phyloP scores from a whole-genome alignment of 352 stramenopile species.

The Peronospora tabacina region DNA sequence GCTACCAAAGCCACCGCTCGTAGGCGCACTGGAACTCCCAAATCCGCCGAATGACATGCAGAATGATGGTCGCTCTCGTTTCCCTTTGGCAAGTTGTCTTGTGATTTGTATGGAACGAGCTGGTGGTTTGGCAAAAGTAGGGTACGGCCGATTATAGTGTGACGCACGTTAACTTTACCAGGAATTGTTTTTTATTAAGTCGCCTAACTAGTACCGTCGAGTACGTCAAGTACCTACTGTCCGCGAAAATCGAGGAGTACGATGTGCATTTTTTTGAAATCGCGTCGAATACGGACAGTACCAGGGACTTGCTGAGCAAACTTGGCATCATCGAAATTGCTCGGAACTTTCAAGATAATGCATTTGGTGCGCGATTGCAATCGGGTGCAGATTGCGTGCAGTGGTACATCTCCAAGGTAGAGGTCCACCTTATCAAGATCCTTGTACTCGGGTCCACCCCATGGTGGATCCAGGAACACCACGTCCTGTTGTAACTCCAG shows the following conservation, averaged over 20 bases:
- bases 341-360: slow-evolving; percentile 75
- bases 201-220: neutral
- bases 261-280: slow-evolving; percentile 79
- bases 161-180: slow-evolving; percentile 17
- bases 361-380: slow-evolving; percentile 40
- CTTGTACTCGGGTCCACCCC: slow-evolving; percentile 78
- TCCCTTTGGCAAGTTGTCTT: slow-evolving; percentile 9
- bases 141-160: neutral
- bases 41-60: slow-evolving; percentile 51
- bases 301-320: slow-evolving; percentile 54
- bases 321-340: slow-evolving; percentile 73
- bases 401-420: slow-evolving; percentile 49
- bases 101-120: slow-evolving; percentile 18
- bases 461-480: slow-evolving; percentile 78
- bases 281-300: slow-evolving; percentile 43
- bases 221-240: neutral
- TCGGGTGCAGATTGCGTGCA: slow-evolving; percentile 56
- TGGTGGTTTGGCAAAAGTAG: slow-evolving; percentile 1
- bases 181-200: neutral
- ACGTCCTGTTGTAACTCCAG: slow-evolving; percentile 64
- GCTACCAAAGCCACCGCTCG: slow-evolving; percentile 42
- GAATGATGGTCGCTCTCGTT: slow-evolving; percentile 16
- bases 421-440: slow-evolving; percentile 61
- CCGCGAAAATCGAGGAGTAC: slow-evolving; percentile 52
- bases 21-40: slow-evolving; percentile 30